These are phyloP conservation scores for Thelephora aurantiotincta DNA, from an alignment of 768 basidiomycete genomes.

Conservation along the genomic window DNA sequence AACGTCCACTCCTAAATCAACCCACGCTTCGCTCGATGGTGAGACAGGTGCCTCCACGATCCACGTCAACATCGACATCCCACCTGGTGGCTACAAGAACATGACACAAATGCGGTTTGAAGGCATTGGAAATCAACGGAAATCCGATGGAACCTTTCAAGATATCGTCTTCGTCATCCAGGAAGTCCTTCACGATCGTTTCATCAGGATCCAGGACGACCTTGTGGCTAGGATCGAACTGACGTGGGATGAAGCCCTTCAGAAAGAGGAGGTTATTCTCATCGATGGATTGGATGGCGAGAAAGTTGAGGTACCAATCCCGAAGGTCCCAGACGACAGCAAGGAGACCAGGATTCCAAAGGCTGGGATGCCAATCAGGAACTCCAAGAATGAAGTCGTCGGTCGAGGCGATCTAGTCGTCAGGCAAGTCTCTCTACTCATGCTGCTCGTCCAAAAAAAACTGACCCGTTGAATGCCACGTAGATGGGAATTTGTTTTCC, in stretches of 20 bases:
- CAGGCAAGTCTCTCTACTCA: slow-evolving; percentile 26
- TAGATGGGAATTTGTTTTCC: slow-evolving; percentile 18
- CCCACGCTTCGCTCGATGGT: not conserved
- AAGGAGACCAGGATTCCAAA: slow-evolving; percentile 36
- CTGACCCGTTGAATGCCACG: slow-evolving; percentile 1
- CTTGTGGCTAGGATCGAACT: slow-evolving; percentile 40
- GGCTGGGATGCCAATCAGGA: slow-evolving; percentile 56
- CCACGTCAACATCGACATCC: slow-evolving; percentile 44
- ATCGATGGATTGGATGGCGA: slow-evolving; percentile 47
- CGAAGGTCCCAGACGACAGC: slow-evolving; percentile 35
- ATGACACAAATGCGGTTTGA: slow-evolving; percentile 41
- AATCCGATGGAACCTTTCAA: slow-evolving; percentile 34
- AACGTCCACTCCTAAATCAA: not conserved
- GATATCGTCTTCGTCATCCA: slow-evolving; percentile 57
- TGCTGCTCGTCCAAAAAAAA: slow-evolving; percentile 2
- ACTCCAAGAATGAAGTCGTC: slow-evolving; percentile 29
- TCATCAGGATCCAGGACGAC: slow-evolving; percentile 42
- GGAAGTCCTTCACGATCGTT: slow-evolving; percentile 41
- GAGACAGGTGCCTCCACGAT: slow-evolving; percentile 36
- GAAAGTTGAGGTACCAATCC: slow-evolving; percentile 33
- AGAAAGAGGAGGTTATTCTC: slow-evolving; percentile 32
- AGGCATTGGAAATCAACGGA: slow-evolving; percentile 52
- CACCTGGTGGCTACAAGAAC: slow-evolving; percentile 46
- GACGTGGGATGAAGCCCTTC: slow-evolving; percentile 38
- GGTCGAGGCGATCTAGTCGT: slow-evolving; percentile 52